Evolutionary conservation across 1,284 basidiomycete species (phyloP).

Genomic region (Porogramme epimiltina): DNA sequence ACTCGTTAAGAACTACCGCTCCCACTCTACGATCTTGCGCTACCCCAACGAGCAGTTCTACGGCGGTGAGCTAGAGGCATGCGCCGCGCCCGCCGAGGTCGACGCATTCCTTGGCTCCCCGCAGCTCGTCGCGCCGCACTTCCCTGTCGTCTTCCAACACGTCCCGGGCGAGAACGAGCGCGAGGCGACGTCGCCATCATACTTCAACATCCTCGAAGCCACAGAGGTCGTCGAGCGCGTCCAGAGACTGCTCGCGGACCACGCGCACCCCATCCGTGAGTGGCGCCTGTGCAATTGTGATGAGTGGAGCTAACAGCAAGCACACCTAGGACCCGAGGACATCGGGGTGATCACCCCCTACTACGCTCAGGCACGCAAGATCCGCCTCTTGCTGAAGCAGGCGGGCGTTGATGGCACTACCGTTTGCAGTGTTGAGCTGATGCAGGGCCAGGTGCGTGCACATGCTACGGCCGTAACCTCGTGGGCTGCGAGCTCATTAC

Average conservation of each 20-base stretch:
- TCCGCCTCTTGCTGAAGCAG: slow-evolving; percentile 39
- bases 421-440: slow-evolving; percentile 62
- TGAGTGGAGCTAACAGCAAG: slow-evolving; percentile 26
- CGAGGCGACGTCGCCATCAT: slow-evolving; percentile 49
- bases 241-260: slow-evolving; percentile 24
- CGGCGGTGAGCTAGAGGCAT: slow-evolving; percentile 46
- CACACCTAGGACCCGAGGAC: slow-evolving; percentile 28
- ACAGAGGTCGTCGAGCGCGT: slow-evolving; percentile 43
- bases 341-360: slow-evolving; percentile 60
- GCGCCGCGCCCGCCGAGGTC: slow-evolving; percentile 39
- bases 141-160: slow-evolving; percentile 51
- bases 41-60: slow-evolving; percentile 65
- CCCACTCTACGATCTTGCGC: slow-evolving; percentile 53
- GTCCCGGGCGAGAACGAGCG: slow-evolving; percentile 45
- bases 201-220: slow-evolving; percentile 49
- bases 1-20: slow-evolving; percentile 59
- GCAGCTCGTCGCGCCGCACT: slow-evolving; percentile 30
- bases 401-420: slow-evolving; percentile 40
- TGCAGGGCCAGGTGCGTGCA: slow-evolving; percentile 58
- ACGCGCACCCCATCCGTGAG: slow-evolving; percentile 15
- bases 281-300: background rate
- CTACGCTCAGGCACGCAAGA: slow-evolving; percentile 52
- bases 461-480: too few species aligned
- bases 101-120: slow-evolving; percentile 30
- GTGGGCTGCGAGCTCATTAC: too few species aligned